Conservation (phyloP, 2,329 filamentous ascomycete genomes). For the Monosporascus sp. region DNA sequence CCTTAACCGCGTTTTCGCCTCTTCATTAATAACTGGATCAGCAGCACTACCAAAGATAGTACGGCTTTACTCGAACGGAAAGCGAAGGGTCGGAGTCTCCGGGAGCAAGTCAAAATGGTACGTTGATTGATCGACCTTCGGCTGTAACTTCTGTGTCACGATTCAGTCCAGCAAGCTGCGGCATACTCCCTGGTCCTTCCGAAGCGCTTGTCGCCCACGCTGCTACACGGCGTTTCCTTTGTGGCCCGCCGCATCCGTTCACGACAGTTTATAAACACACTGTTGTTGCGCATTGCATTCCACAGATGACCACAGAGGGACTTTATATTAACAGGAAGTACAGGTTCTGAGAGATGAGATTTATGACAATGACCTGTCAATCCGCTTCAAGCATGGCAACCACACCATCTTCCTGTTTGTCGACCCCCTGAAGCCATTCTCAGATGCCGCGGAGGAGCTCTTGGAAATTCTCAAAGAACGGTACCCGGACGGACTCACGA, state of each 20-base stretch:
- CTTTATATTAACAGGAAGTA: neutral
- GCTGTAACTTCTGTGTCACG: no score
- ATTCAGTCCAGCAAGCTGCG: no score
- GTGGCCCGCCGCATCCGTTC: neutral
- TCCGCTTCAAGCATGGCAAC: constrained; percentile 68
- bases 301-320: no score
- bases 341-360: constrained; percentile 15
- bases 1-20: neutral
- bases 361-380: constrained; percentile 37
- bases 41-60: no score
- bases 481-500: constrained; percentile 48
- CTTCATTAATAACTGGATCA: no score
- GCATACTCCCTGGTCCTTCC: no score
- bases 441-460: constrained; percentile 51
- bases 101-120: constrained; percentile 8
- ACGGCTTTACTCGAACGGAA: no score
- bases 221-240: neutral
- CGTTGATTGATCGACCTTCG: neutral
- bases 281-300: neutral
- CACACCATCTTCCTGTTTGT: constrained; percentile 66
- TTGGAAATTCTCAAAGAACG: constrained; percentile 51
- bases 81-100: no score
- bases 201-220: no score
- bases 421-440: constrained; percentile 51
- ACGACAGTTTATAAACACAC: neutral